Conservation (phyloP, 768 basidiomycete genomes). For the Tephrocybe sp. region DNA sequence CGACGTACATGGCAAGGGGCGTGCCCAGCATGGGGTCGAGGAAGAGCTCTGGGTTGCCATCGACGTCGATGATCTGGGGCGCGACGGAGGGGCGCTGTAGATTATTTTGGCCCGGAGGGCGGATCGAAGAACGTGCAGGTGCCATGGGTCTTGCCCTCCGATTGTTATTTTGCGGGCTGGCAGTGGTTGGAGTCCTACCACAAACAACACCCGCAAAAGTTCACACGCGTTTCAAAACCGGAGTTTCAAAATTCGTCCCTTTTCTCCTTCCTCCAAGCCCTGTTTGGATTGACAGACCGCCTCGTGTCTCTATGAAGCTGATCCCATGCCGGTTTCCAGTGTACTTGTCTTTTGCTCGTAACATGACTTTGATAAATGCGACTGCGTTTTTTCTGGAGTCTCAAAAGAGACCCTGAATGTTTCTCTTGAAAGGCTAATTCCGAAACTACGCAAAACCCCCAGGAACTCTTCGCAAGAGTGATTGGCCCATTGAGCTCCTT, state of each 20-base stretch:
- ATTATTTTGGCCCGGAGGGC: conserved; percentile 42
- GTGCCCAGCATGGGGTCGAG: conserved; percentile 82
- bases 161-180: conserved; percentile 31
- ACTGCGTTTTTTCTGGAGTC: too few species aligned
- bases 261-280: neutral
- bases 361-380: too few species aligned
- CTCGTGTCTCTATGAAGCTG: neutral
- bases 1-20: conserved; percentile 72
- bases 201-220: conserved; percentile 16
- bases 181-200: conserved; percentile 48
- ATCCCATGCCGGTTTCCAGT: too few species aligned
- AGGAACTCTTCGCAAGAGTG: too few species aligned
- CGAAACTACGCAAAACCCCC: too few species aligned
- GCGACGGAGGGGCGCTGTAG: conserved; percentile 28
- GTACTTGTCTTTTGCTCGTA: too few species aligned
- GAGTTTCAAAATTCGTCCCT: conserved; percentile 15
- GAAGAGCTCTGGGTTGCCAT: conserved; percentile 54
- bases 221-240: conserved; percentile 21
- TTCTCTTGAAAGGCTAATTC: too few species aligned
- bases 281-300: too few species aligned
- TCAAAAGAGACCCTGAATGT: too few species aligned
- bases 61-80: conserved; percentile 28
- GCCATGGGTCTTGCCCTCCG: conserved; percentile 70
- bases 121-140: conserved; percentile 63
- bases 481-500: too few species aligned